Conservation (phyloP, 257 asterid genomes). For the Eucommia ulmoides region DNA sequence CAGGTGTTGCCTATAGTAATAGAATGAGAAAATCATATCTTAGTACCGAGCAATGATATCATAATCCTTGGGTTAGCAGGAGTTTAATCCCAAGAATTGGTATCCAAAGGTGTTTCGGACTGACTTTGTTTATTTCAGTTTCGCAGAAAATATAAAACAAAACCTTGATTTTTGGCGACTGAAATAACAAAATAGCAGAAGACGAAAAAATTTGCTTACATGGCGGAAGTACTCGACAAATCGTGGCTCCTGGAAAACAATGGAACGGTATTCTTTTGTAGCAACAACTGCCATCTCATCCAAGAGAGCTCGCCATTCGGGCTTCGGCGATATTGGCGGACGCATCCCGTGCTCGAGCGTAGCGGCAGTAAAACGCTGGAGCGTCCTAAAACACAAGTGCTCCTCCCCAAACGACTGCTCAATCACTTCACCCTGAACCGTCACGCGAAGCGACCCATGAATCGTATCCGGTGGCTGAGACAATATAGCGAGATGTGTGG, state of each 20-base stretch:
- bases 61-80: too few species aligned
- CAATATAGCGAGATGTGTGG: constrained; percentile 57
- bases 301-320: constrained; percentile 52
- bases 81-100: background rate
- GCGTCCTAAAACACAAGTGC: constrained; percentile 52
- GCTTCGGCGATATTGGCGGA: constrained; percentile 51
- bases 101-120: too few species aligned
- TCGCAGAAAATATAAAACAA: background rate
- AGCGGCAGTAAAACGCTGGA: constrained; percentile 60
- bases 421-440: constrained; percentile 66
- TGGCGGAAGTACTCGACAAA: constrained; percentile 67
- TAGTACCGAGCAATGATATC: background rate
- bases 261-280: constrained; percentile 48
- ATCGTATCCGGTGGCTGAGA: constrained; percentile 63
- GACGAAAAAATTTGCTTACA: constrained; percentile 27
- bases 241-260: constrained; percentile 54
- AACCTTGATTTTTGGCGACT: background rate
- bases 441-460: constrained; percentile 53
- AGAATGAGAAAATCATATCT: background rate
- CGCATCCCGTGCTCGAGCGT: constrained; percentile 62
- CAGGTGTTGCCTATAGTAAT: constrained; percentile 74
- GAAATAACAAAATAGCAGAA: background rate
- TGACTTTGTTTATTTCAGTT: too few species aligned
- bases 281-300: constrained; percentile 42
- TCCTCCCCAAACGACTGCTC: constrained; percentile 61